Evolutionary conservation across 164 flowering plant species (phyloP), one percentile per base, ranked within the genome.

Genomic region (Vitis cinerea): DNA sequence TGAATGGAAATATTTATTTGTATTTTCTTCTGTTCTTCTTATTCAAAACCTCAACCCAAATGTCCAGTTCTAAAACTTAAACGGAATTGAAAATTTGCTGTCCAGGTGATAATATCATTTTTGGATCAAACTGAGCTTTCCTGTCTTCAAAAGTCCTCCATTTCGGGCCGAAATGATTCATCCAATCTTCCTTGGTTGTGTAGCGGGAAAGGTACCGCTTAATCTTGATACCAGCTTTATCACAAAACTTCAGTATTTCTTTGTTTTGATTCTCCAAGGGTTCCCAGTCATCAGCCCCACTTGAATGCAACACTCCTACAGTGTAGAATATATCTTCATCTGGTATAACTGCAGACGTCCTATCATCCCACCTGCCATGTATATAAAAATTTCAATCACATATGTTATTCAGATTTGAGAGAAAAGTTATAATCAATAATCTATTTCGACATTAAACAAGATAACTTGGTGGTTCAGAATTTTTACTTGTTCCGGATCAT

Each of bases 251-350:
- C 27, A 94, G 17, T 59, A 94, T 79, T 47, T 87, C 76, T 23
- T 67, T 76, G 69, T 94, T 90, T 68, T 86, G 84, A 0, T 75
- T 70, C 9, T 90, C 92, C 13, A 81, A 64, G 7, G 29, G 61
- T 59, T 81, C 71, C 88, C 83, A 81, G 1, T 72, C 79, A 69
- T 83, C 69, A 14, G 61, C 19, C 3, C 79, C 85, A 62, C 80
- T 76, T n/a, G 92, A 84, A 66, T 79, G 83, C 71, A 94, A 62
- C 19, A 94, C 75, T 51, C 91, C 95, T 4, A 94, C 77, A 0
- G 84, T 49, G 78, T 92, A 94, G 77, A 94, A 94, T 23, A 84
- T 72, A 8, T 94, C 93, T 69, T 94, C 99, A 8, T 90, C 90
- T 19, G 97, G 96, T 66, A 73, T 76, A 1, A 84, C 85, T 1